These are phyloP conservation scores for Eimeria tenella DNA, from an alignment of 169 alveolate species.

Conservation along the genomic window DNA sequence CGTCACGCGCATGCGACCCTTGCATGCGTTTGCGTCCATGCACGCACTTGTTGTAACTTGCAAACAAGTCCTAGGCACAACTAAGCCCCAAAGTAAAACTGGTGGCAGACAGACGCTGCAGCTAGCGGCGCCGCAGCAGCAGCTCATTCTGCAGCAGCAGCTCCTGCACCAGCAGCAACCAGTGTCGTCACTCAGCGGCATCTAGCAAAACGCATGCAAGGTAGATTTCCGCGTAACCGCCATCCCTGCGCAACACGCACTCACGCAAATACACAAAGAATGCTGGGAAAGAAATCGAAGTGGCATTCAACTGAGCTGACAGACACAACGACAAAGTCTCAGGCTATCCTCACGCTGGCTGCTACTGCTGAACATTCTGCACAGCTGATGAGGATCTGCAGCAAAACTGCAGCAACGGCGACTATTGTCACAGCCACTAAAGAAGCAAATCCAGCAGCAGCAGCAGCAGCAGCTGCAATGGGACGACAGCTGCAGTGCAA, in stretches of 20 bases:
- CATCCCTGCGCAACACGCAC: neutral
- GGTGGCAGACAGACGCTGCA: no score
- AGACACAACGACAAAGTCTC: neutral
- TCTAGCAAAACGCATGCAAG: slow-evolving; percentile 5
- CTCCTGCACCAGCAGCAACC: no score
- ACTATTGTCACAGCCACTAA: neutral
- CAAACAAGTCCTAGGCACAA: no score
- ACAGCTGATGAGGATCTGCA: neutral
- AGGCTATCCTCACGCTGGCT: neutral
- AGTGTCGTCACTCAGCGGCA: neutral
- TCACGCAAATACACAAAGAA: neutral
- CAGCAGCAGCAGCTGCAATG: neutral
- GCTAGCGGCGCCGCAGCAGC: no score
- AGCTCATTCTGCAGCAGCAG: no score
- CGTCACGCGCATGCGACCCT: no score
- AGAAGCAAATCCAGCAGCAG: neutral
- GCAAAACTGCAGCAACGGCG: neutral
- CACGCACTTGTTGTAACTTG: no score
- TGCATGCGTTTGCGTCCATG: no score
- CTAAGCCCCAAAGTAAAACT: no score
- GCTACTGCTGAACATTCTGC: neutral
- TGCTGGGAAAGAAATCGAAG: neutral
- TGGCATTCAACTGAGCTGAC: neutral
- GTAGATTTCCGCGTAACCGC: slow-evolving; percentile 10
- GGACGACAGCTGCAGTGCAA: neutral